Base-by-base conservation (phyloP, 176 grass and related monocot species). In the Elaeis guineensis region DNA sequence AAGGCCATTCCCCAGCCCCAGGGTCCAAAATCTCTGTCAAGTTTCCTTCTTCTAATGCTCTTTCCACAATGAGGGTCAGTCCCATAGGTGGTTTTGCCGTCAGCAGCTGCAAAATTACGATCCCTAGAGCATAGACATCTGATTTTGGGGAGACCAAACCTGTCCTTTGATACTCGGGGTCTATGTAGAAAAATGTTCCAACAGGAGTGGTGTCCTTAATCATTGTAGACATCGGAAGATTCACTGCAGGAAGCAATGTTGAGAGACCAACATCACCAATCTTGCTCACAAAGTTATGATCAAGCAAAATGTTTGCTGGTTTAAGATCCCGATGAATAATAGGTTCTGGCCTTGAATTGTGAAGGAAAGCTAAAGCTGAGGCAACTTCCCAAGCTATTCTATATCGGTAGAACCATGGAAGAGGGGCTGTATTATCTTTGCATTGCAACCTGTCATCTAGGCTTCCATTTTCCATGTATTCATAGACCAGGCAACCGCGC, bases 401-500 rank as follows among this genome's bases (percentile, higher is more conserved):
- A 72, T 85, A 75, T 17, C 87, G 84, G 25, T 76, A 28, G 55
- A 80, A 77, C 93, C 87, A 97, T 44, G 74, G 66, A 55, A 97
- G 76, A 48, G 78, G 87, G 51, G 69, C 29, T 39, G 75, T 85
- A 70, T 60, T 73, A 19, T 69, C 65, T 72, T 75, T 78, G 71
- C 76, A 80, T 4, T 89, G 81, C 30, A 97, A 64, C 69, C 83
- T 61, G 61, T 97, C 92, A 26, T 90, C 92, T 49, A 97, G 81
- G 75, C 87, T 97, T 21, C 92, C 92, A 4, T 85, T 91, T 78
- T 97, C 83, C 92, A 97, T 91, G 69, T 97, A 97, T 61, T 89
- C 92, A 2, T 97, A 91, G 30, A 97, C 88, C 60, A 97, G 71
- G 75, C 92, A 97, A 26, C 80, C 76, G 35, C 23, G 75, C 18